These are phyloP conservation scores for Aegilops longissima DNA, from an alignment of 176 grass and related monocot genomes.

Conservation along the genomic window DNA sequence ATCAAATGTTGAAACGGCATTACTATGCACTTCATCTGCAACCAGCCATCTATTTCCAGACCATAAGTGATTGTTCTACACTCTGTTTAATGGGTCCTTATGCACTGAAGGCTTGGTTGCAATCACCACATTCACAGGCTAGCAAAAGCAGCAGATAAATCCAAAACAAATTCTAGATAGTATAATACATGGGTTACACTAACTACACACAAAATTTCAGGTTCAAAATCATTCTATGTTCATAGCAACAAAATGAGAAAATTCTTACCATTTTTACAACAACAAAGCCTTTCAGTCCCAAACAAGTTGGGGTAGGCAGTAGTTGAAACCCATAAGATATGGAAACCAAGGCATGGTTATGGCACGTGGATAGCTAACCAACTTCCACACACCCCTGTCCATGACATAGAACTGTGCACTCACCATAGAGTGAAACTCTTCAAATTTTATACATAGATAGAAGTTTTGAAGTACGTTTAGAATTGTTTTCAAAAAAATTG, in stretches of 20 bases:
- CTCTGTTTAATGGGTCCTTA: neutral
- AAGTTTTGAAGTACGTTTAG: neutral
- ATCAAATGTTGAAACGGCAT: slow-evolving; percentile 1
- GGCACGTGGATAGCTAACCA: too few relatives aligned
- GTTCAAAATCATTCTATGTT: neutral
- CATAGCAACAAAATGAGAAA: neutral
- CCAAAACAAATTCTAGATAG: neutral
- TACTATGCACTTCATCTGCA: neutral
- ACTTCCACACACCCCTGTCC: too few relatives aligned
- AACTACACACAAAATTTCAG: neutral
- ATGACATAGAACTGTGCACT: neutral
- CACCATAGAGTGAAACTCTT: neutral
- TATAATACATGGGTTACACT: neutral
- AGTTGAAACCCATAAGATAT: too few relatives aligned
- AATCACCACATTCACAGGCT: neutral
- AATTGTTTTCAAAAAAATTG: neutral
- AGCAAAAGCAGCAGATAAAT: neutral
- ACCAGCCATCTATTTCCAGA: neutral
- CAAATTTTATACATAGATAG: neutral
- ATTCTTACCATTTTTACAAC: neutral
- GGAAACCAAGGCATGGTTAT: too few relatives aligned
- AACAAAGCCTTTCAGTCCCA: too few relatives aligned
- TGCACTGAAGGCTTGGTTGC: neutral
- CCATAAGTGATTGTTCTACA: neutral
- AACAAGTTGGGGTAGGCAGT: too few relatives aligned